phyloP scores from a whole-genome alignment of 2,329 filamentous ascomycete genomes.

The Ceratocystis colombiana region DNA sequence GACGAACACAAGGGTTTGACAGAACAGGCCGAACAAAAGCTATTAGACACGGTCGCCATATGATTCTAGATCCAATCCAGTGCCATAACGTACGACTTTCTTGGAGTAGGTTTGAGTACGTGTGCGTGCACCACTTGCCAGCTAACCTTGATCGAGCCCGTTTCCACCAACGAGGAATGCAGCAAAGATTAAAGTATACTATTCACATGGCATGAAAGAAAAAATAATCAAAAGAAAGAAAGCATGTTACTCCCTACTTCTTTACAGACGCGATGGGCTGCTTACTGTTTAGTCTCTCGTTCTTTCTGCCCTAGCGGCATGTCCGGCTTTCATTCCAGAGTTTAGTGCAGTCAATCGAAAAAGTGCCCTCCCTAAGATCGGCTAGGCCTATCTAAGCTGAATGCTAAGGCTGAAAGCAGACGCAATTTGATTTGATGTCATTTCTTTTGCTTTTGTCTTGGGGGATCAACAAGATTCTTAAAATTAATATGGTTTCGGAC shows the following conservation, averaged over 20 bases:
- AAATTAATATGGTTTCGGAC: not conserved
- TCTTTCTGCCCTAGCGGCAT: not conserved
- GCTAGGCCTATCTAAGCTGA: too few relatives aligned
- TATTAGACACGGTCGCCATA: not conserved
- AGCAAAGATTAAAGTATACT: not conserved
- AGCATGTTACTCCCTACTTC: too few relatives aligned
- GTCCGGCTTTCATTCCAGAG: not conserved
- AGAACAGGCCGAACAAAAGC: not conserved
- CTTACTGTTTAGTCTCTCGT: not conserved
- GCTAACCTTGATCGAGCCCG: too few relatives aligned
- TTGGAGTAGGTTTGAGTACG: not conserved
- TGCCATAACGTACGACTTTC: not conserved
- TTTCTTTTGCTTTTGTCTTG: not conserved
- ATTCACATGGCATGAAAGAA: not conserved
- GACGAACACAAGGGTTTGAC: not conserved
- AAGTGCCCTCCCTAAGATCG: too few relatives aligned
- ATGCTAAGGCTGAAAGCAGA: not conserved
- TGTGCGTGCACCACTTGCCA: not conserved
- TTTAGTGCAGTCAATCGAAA: too few relatives aligned
- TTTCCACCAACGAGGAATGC: slow-evolving; percentile 4
- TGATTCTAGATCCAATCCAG: too few relatives aligned
- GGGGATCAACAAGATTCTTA: not conserved
- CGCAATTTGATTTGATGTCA: not conserved
- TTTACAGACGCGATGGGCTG: too few relatives aligned
- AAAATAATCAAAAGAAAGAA: not conserved